These are phyloP conservation scores for Botryosphaeria dothidea DNA, from an alignment of 2,329 filamentous ascomycete genomes.

Conservation along the genomic window DNA sequence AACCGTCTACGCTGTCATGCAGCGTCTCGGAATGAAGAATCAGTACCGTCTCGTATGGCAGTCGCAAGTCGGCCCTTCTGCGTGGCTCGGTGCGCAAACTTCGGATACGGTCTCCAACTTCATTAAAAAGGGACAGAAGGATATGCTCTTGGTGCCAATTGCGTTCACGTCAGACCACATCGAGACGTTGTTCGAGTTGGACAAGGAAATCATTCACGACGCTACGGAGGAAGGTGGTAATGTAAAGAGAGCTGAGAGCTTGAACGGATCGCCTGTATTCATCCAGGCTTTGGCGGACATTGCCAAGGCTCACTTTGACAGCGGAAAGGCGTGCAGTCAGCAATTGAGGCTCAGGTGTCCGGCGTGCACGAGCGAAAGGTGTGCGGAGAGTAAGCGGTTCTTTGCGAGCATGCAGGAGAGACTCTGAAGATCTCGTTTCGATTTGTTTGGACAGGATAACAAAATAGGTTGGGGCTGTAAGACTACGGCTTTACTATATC, in stretches of 20 bases:
- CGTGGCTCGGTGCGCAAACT: constrained; percentile 95
- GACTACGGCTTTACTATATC: not conserved
- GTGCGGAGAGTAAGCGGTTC: constrained; percentile 73
- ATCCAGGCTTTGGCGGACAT: constrained; percentile 88
- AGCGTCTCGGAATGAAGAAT: constrained; percentile 82
- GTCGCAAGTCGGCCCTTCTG: constrained; percentile 91
- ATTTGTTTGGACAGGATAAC: not conserved
- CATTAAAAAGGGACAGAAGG: constrained; percentile 85
- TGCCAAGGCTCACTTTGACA: constrained; percentile 75
- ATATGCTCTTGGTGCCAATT: constrained; percentile 89
- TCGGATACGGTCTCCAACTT: constrained; percentile 84
- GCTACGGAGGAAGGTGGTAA: constrained; percentile 53
- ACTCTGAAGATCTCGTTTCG: not conserved
- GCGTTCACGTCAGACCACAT: constrained; percentile 99
- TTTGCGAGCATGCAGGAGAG: constrained; percentile 46
- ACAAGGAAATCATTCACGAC: constrained; percentile 92
- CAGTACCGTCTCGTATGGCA: constrained; percentile 96
- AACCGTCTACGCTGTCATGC: constrained; percentile 96
- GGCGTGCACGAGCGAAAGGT: constrained; percentile 87
- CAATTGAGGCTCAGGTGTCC: constrained; percentile 94
- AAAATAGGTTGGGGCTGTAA: not conserved
- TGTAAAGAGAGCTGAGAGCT: constrained; percentile 83
- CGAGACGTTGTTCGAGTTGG: constrained; percentile 92
- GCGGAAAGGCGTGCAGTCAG: constrained; percentile 68
- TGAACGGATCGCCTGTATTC: constrained; percentile 90